Conservation (phyloP, 2,329 filamentous ascomycete genomes). For the Paracoccidioides brasiliensis region DNA sequence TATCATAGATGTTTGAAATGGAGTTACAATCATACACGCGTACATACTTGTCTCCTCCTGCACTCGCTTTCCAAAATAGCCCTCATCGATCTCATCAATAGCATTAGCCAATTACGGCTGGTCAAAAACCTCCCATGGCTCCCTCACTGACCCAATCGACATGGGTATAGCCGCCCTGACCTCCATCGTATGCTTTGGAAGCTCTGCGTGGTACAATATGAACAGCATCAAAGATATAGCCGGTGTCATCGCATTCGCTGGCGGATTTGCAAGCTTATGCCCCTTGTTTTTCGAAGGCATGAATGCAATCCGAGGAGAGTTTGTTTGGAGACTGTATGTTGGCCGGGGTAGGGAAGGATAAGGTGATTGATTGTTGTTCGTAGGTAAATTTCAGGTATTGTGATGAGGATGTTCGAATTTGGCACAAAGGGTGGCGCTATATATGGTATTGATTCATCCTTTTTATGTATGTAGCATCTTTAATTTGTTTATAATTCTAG, state of each 20-base stretch:
- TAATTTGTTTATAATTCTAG: too few species aligned
- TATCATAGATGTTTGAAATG: not conserved
- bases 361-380: not conserved
- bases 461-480: too few species aligned
- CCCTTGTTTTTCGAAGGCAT: conserved; percentile 7
- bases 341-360: not conserved
- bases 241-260: conserved; percentile 12
- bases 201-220: conserved; percentile 20
- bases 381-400: not conserved
- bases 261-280: conserved; percentile 5
- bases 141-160: conserved; percentile 18
- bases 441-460: too few species aligned
- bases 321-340: not conserved
- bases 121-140: conserved; percentile 11
- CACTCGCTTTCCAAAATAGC: not conserved
- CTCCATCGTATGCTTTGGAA: conserved; percentile 18
- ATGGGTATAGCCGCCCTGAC: conserved; percentile 18
- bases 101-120: conserved; percentile 19
- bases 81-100: not conserved
- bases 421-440: too few species aligned
- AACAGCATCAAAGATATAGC: conserved; percentile 18
- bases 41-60: not conserved
- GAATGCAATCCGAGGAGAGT: not conserved
- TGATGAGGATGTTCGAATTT: not conserved
- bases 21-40: not conserved